Base-by-base conservation (phyloP, 805 yeast genomes). In the Kregervanrija fluxuum region DNA sequence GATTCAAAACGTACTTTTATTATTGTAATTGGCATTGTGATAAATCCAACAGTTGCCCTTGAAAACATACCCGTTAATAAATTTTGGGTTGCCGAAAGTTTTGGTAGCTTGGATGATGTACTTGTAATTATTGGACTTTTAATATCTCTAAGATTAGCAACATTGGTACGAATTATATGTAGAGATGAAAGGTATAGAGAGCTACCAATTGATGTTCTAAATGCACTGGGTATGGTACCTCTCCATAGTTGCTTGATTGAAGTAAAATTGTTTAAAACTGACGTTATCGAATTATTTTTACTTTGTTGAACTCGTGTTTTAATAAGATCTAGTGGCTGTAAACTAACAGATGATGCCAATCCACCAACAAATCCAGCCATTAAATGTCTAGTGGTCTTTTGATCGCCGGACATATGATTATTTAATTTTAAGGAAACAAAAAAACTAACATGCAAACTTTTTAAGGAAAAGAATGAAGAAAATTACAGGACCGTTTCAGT, bases 21-120 rank as follows among this genome's bases (percentile, higher is more conserved):
- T 3, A 93, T 80, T 0, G 99, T 93, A 9, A 93, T 75, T 0
- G 99, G 99, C 99, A 93, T 93, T 5, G 96, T 87, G 8, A 86
- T 49, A 50, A 82, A 74, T 2, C 99, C 99, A 2, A 89, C 95
- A 1, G 76, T 46, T 0, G 89, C 88, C 45, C 99, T 70, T 1
- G 95, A 81, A 2, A 80, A 54, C 37, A 86, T 85, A 3, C 99
- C 98, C 0, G 90, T 73, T 6, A 76, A 42, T 42, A 90, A 64
- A 59, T 93, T 93, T 48, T 81, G 89, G 31, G 67, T 53, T 51
- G 79, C 80, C 3, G 85, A 69, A 33, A 93, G 70, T 57, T 77
- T 80, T 3, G 98, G 98, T 44, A 91, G 67, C 13, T 64, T 74
- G 33, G 74, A 75, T 11, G 48, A 42, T 6, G 16, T 37, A 28